phyloP scores from a whole-genome alignment of 2,329 filamentous ascomycete genomes.

The Basipetospora chlamydospora region DNA sequence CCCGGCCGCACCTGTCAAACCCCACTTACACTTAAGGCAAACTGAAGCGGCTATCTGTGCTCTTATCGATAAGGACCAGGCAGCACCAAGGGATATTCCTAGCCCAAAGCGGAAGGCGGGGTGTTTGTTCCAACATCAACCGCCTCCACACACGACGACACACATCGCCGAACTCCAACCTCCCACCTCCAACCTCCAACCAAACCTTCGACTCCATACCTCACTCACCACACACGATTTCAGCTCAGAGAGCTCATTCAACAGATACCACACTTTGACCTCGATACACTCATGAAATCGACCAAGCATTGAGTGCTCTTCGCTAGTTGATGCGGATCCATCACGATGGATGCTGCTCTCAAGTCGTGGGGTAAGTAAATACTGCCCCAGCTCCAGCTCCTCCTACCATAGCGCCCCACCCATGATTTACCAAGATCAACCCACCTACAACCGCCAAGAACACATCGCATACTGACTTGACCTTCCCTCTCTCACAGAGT shows the following conservation, averaged over 20 bases:
- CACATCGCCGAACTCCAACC: not conserved
- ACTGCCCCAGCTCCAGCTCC: too few species aligned
- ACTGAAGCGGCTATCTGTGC: not conserved
- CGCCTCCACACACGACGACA: not conserved
- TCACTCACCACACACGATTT: not conserved
- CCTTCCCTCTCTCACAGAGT: conserved; percentile 38
- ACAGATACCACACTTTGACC: too few species aligned
- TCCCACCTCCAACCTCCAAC: not conserved
- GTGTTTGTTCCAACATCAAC: not conserved
- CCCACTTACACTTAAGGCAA: too few species aligned
- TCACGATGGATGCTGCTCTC: conserved; percentile 14
- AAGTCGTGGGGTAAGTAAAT: conserved; percentile 15
- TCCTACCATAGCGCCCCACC: not conserved
- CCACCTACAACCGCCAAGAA: conserved; percentile 1
- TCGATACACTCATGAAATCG: too few species aligned
- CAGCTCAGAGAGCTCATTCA: too few species aligned
- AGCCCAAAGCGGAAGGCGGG: conserved; percentile 1
- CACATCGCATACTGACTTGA: too few species aligned
- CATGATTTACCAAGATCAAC: conserved; percentile 7
- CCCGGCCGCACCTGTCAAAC: too few species aligned
- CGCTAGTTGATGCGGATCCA: not conserved
- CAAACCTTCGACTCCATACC: not conserved
- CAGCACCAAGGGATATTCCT: too few species aligned
- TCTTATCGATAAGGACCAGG: conserved; percentile 1
- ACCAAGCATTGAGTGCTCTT: too few species aligned